Evolutionary conservation across 768 basidiomycete genomes (phyloP).

Genomic region (Kwoniella sp.): DNA sequence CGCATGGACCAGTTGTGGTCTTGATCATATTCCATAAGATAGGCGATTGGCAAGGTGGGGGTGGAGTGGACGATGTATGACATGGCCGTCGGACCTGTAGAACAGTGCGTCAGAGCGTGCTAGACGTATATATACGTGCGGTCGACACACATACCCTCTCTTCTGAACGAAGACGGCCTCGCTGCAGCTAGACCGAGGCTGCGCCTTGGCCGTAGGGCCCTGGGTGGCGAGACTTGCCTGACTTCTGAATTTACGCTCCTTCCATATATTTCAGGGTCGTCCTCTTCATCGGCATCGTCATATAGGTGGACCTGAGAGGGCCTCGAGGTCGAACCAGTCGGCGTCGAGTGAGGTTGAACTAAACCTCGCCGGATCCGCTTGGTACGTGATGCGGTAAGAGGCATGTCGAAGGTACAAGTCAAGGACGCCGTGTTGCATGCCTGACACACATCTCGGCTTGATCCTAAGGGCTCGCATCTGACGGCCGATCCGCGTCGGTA

Average conservation of each 20-base stretch:
- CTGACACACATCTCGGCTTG: conserved; percentile 12
- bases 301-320: background rate
- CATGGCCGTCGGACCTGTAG: conserved; percentile 28
- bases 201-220: background rate
- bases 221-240: conserved; percentile 2
- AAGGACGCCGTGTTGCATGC: conserved; percentile 16
- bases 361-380: conserved; percentile 25
- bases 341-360: conserved; percentile 7
- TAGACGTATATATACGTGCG: background rate
- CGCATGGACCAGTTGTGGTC: conserved; percentile 17
- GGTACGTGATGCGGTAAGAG: conserved; percentile 25
- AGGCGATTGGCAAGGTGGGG: conserved; percentile 27
- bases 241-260: background rate
- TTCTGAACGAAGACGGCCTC: conserved; percentile 4
- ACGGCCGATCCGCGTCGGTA: background rate
- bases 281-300: background rate
- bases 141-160: conserved; percentile 17
- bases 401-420: conserved; percentile 28
- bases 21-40: conserved; percentile 20
- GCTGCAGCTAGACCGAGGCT: conserved; percentile 11
- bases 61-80: conserved; percentile 34
- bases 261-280: background rate
- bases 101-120: background rate
- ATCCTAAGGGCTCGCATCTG: conserved; percentile 18
- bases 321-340: conserved; percentile 1